Conservation (phyloP, 441 rosid species). For the Brassica hybrid region DNA sequence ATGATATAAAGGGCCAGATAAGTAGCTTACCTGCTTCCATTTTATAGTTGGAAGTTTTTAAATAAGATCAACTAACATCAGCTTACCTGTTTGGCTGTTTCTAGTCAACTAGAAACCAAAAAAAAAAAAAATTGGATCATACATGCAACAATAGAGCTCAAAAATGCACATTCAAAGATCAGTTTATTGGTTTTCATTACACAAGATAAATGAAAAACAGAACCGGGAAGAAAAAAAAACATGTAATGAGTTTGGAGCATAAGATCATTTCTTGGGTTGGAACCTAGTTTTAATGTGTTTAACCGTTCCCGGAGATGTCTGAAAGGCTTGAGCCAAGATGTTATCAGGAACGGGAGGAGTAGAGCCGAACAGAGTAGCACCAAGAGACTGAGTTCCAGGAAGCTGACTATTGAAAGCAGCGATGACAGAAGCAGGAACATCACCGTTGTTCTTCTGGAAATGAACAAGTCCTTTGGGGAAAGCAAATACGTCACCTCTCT, state of each 20-base stretch:
- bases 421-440: slow-evolving; percentile 54
- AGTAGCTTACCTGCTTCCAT: slow-evolving; percentile 29
- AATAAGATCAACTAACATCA: slow-evolving; percentile 27
- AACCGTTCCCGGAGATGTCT: slow-evolving; percentile 58
- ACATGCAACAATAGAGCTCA: slow-evolving; percentile 22
- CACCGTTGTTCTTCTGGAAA: slow-evolving; percentile 76
- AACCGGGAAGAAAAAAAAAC: neutral
- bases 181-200: slow-evolving; percentile 27
- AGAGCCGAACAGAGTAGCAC: slow-evolving; percentile 60
- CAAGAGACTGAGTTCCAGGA: slow-evolving; percentile 78
- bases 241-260: neutral
- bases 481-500: slow-evolving; percentile 68
- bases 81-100: neutral
- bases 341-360: slow-evolving; percentile 63
- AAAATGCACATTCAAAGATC: slow-evolving; percentile 18
- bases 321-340: slow-evolving; percentile 72
- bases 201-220: slow-evolving; percentile 3
- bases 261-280: slow-evolving; percentile 60
- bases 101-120: neutral
- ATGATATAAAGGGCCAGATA: slow-evolving; percentile 1
- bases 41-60: neutral
- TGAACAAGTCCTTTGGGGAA: slow-evolving; percentile 79
- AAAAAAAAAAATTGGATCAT: neutral
- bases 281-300: slow-evolving; percentile 66
- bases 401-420: slow-evolving; percentile 79